Evolutionary conservation across 169 alveolate species (phyloP).

Genomic region (Condylostoma magnum): DNA sequence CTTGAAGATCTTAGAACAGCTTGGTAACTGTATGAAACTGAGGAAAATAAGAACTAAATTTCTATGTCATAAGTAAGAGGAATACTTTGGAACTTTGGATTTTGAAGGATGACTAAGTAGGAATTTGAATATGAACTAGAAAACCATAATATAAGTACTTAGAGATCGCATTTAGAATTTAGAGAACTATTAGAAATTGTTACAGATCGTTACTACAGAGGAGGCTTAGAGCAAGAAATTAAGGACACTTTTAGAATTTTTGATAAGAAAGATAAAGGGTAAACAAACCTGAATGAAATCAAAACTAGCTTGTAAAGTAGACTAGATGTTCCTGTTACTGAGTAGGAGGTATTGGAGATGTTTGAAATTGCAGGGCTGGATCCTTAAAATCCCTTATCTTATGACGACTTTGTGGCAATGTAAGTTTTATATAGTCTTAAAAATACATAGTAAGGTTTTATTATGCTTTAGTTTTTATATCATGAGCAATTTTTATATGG

Average conservation of each 20-base stretch:
- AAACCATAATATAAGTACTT: background rate
- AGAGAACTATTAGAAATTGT: conserved; percentile 20
- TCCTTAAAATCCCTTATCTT: background rate
- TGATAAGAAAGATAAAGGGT: conserved; percentile 20
- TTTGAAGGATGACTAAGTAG: conserved; percentile 25
- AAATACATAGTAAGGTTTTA: background rate
- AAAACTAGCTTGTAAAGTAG: background rate
- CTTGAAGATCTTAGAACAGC: conserved; percentile 18
- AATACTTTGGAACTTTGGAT: conserved; percentile 31
- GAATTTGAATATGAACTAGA: conserved; percentile 22
- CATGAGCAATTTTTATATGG: background rate
- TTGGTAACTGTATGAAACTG: conserved; percentile 10
- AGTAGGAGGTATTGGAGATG: conserved; percentile 16
- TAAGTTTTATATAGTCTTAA: background rate
- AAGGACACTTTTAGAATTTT: conserved; percentile 27
- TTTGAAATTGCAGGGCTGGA: conserved; percentile 19
- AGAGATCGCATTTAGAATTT: background rate
- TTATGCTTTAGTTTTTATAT: background rate
- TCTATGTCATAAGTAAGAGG: conserved; percentile 23
- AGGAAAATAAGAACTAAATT: conserved; percentile 13
- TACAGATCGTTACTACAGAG: background rate
- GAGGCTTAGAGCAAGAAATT: conserved; percentile 25
- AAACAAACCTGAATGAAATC: conserved; percentile 10
- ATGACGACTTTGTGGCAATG: conserved; percentile 1
- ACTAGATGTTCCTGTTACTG: conserved; percentile 24